phyloP scores from a whole-genome alignment of 345 rosid species.

The Carallia pectinifolia region DNA sequence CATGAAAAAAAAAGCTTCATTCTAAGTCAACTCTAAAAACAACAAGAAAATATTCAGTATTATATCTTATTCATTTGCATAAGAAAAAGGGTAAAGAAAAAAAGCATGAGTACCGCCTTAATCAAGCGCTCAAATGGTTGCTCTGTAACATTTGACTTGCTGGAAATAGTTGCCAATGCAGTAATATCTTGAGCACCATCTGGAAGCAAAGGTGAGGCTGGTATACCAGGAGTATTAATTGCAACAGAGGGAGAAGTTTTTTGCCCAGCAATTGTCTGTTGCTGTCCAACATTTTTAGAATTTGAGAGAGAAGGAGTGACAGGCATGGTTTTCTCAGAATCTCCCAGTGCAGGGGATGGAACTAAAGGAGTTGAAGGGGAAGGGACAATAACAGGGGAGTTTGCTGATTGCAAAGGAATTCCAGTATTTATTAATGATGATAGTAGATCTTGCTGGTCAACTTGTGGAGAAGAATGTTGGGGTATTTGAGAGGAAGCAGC shows the following conservation, averaged over 20 bases:
- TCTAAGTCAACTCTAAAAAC: background rate
- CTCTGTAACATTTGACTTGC: slow-evolving; percentile 60
- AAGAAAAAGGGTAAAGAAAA: background rate
- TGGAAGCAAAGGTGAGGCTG: slow-evolving; percentile 89
- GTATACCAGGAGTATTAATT: slow-evolving; percentile 94
- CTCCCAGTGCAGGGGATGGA: slow-evolving; percentile 90
- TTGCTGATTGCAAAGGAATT: slow-evolving; percentile 80
- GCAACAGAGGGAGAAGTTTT: slow-evolving; percentile 75
- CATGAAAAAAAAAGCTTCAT: background rate
- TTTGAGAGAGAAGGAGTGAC: slow-evolving; percentile 57
- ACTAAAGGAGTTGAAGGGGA: slow-evolving; percentile 88
- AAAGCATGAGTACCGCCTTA: slow-evolving; percentile 53
- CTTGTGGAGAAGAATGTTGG: slow-evolving; percentile 85
- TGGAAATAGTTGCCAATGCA: slow-evolving; percentile 48
- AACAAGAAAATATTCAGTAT: background rate
- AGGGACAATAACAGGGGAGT: slow-evolving; percentile 75
- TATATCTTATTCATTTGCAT: background rate
- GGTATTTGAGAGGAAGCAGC: slow-evolving; percentile 74
- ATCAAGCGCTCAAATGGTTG: slow-evolving; percentile 85
- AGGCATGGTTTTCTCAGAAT: slow-evolving; percentile 72
- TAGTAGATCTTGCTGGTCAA: slow-evolving; percentile 73
- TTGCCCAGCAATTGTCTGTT: slow-evolving; percentile 51
- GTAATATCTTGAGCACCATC: slow-evolving; percentile 53
- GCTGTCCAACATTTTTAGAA: slow-evolving; percentile 60
- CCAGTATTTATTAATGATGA: slow-evolving; percentile 60